Percentiles rank a stretch among this genome's conserved stretches.
phyloP scores from a whole-genome alignment of 225 moss, liverwort and hornwort genomes.

The Asterella californica region DNA sequence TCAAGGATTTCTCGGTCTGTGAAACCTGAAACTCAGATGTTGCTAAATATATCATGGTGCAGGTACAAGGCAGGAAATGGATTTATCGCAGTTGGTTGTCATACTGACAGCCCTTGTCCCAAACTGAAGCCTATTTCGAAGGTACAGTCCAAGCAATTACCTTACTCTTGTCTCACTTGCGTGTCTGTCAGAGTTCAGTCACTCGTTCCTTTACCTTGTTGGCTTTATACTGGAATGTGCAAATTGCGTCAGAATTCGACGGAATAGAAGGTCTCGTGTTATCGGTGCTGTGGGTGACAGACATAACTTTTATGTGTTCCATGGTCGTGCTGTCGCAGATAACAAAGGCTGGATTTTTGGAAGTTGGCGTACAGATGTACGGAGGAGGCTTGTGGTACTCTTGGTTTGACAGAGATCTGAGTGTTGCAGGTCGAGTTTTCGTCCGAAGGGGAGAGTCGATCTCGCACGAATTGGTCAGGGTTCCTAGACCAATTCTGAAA shows the following conservation, averaged over 20 bases:
- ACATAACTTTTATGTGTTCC: neutral
- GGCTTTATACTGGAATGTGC: neutral
- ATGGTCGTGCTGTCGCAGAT: conserved; percentile 38
- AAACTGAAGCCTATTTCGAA: conserved; percentile 82
- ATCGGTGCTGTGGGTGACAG: neutral
- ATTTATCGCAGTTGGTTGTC: conserved; percentile 82
- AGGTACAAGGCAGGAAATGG: conserved; percentile 78
- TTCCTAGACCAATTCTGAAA: conserved; percentile 77
- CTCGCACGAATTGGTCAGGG: conserved; percentile 84
- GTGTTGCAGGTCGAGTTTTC: conserved; percentile 90
- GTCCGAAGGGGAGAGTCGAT: conserved; percentile 53
- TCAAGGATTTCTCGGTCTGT: neutral
- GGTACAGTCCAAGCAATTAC: conserved; percentile 32
- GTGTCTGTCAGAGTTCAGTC: neutral
- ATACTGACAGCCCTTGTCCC: conserved; percentile 92
- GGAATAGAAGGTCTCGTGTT: neutral
- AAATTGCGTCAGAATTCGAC: neutral
- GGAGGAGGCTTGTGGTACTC: conserved; percentile 98
- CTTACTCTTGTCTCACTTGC: neutral
- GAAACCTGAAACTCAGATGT: neutral
- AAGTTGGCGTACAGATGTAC: conserved; percentile 88
- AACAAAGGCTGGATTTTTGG: conserved; percentile 75
- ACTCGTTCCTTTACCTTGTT: neutral
- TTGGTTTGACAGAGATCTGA: conserved; percentile 97
- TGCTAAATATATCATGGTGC: conserved; percentile 15